These are phyloP conservation scores for Neolentinus lepideus DNA, from an alignment of 1,284 basidiomycete species.

Conservation along the genomic window DNA sequence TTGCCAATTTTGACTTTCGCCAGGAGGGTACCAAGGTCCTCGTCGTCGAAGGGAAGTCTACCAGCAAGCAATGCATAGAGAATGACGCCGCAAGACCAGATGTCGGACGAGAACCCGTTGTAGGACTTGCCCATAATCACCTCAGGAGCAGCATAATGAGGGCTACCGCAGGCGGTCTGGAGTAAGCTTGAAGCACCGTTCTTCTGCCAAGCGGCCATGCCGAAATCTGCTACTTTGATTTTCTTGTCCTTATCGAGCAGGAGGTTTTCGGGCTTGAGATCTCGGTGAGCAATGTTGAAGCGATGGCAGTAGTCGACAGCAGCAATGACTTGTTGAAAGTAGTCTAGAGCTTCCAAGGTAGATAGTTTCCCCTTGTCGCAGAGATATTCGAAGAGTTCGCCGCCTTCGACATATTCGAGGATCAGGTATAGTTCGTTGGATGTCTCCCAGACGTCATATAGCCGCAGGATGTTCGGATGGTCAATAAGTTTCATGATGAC, in stretches of 20 bases:
- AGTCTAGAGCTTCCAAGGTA: constrained; percentile 78
- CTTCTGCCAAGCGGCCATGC: constrained; percentile 94
- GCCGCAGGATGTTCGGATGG: constrained; percentile 90
- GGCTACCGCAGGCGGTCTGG: constrained; percentile 90
- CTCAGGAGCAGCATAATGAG: constrained; percentile 98
- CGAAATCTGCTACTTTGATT: constrained; percentile 98
- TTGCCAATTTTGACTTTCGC: constrained; percentile 81
- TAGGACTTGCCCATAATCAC: constrained; percentile 84
- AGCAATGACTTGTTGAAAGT: constrained; percentile 95
- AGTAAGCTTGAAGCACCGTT: constrained; percentile 54
- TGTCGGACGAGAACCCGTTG: constrained; percentile 86
- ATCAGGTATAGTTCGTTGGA: constrained; percentile 87
- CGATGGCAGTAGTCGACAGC: constrained; percentile 96
- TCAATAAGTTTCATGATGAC: constrained; percentile 99
- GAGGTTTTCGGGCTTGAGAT: constrained; percentile 96
- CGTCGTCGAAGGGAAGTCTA: constrained; percentile 90
- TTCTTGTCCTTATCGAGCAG: constrained; percentile 81
- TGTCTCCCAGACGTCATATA: constrained; percentile 98
- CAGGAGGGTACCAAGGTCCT: constrained; percentile 69
- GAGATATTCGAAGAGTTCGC: constrained; percentile 95
- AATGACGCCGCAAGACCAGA: constrained; percentile 98
- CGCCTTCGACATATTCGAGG: constrained; percentile 96
- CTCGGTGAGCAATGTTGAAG: constrained; percentile 96
- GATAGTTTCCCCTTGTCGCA: constrained; percentile 81
- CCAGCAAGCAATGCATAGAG: constrained; percentile 91